Percentiles rank a stretch among this genome's conserved stretches.
Conservation (phyloP, 768 basidiomycete species). For the Mycena venus region DNA sequence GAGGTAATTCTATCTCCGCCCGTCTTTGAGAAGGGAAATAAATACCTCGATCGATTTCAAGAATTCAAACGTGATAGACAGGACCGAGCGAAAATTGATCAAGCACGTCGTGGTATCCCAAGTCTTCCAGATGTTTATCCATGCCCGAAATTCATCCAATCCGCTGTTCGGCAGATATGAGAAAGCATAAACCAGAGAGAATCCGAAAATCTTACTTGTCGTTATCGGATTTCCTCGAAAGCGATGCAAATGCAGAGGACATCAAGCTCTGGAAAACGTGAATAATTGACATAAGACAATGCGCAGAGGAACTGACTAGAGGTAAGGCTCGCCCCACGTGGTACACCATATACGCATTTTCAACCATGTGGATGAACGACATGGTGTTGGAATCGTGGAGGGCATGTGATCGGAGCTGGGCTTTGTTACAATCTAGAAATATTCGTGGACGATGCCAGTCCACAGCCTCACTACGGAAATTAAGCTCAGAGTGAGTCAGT, state of each 20-base stretch:
- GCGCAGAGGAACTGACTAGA: constrained; percentile 3
- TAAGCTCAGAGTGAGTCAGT: constrained; percentile 1
- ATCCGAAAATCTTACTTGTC: not conserved
- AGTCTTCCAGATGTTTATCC: constrained; percentile 6
- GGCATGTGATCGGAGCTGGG: not conserved
- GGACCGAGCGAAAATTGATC: constrained; percentile 13
- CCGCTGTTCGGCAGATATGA: not conserved
- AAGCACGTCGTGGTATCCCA: constrained; percentile 18
- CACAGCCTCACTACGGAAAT: constrained; percentile 11
- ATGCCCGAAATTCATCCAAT: constrained; percentile 7
- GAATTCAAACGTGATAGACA: constrained; percentile 1
- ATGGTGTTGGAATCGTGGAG: not conserved
- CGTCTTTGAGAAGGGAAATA: not conserved
- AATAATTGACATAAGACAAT: not conserved
- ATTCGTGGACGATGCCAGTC: constrained; percentile 17
- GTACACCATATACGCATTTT: constrained; percentile 6
- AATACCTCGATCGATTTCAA: constrained; percentile 8
- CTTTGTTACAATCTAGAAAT: constrained; percentile 9
- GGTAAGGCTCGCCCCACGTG: constrained; percentile 9
- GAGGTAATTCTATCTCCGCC: not conserved
- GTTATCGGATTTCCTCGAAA: not conserved
- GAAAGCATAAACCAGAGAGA: not conserved
- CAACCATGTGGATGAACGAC: constrained; percentile 7
- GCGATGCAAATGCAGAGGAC: constrained; percentile 3
- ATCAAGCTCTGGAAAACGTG: constrained; percentile 2